Percentiles rank a stretch among this genome's conserved stretches.
phyloP scores from a whole-genome alignment of 768 basidiomycete genomes.

The Pisolithus sp. region DNA sequence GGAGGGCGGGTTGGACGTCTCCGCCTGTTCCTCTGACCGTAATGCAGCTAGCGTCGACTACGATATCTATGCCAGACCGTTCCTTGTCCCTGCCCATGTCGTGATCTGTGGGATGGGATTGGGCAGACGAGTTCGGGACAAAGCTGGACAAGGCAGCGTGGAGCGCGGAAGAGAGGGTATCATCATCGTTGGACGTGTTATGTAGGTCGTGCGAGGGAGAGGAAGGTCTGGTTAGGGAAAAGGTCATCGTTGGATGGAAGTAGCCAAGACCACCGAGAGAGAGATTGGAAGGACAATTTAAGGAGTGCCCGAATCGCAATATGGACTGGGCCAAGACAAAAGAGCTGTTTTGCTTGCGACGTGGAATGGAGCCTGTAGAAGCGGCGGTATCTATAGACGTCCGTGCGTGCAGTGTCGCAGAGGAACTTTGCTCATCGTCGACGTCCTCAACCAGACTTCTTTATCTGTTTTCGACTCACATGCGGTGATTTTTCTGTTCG shows the following conservation, averaged over 20 bases:
- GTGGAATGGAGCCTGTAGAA: not conserved
- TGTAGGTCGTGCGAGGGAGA: conserved; percentile 25
- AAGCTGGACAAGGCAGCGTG: conserved; percentile 33
- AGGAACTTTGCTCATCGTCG: not conserved
- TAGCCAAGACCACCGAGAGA: not conserved
- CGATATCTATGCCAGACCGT: conserved; percentile 62
- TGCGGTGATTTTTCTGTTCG: not conserved
- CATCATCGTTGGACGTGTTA: conserved; percentile 24
- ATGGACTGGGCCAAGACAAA: not conserved
- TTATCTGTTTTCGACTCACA: not conserved
- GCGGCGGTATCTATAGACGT: not conserved
- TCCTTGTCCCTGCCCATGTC: conserved; percentile 43
- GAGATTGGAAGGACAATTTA: conserved; percentile 1
- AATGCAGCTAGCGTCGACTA: conserved; percentile 64
- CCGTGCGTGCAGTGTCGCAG: too few species aligned
- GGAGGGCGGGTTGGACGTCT: conserved; percentile 75
- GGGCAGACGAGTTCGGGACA: conserved; percentile 14
- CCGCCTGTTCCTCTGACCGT: conserved; percentile 72
- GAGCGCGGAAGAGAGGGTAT: conserved; percentile 31
- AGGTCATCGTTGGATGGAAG: conserved; percentile 24
- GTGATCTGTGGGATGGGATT: conserved; percentile 19
- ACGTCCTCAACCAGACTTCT: not conserved
- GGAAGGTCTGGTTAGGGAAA: conserved; percentile 29
- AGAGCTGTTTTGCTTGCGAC: not conserved
- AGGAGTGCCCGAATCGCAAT: not conserved